Conservation (phyloP, 2,329 filamentous ascomycete species). For the Neoarthrinium moseri region DNA sequence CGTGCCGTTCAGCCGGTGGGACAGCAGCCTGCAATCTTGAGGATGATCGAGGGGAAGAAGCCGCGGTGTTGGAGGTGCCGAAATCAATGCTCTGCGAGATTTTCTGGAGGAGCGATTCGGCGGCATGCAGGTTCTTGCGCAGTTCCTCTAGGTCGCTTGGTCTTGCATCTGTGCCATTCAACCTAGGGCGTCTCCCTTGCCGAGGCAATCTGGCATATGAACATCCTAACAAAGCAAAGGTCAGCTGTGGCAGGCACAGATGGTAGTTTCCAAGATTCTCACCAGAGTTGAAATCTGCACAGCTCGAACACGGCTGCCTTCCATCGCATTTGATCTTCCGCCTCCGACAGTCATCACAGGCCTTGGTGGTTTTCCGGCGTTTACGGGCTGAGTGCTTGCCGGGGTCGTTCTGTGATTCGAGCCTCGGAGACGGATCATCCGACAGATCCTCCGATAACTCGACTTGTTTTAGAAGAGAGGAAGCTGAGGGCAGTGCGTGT, state of each 20-base stretch:
- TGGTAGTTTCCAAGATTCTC: background rate
- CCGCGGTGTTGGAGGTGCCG: background rate
- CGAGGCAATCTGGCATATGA: background rate
- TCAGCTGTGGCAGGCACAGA: background rate
- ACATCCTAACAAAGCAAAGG: background rate
- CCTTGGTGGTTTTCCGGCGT: slow-evolving; percentile 7
- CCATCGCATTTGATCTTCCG: slow-evolving; percentile 14
- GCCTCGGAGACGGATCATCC: background rate
- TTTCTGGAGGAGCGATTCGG: slow-evolving; percentile 8
- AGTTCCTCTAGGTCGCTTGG: background rate
- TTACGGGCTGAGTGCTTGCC: background rate
- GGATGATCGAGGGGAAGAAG: background rate
- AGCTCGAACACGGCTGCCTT: slow-evolving; percentile 11
- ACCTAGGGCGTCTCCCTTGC: background rate
- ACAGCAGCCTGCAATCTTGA: background rate
- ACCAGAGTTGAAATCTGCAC: slow-evolving; percentile 13
- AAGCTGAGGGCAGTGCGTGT: background rate
- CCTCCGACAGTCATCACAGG: slow-evolving; percentile 12
- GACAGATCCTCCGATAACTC: background rate
- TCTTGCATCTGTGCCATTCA: background rate
- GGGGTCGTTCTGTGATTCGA: background rate
- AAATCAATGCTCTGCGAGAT: slow-evolving; percentile 5
- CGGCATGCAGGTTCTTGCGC: slow-evolving; percentile 5
- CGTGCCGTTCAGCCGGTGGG: background rate
- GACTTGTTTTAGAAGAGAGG: background rate